Evolutionary conservation across 306 rosid species (phyloP), one percentile per base, ranked within the genome.

Genomic region (Glycyrrhiza uralensis): DNA sequence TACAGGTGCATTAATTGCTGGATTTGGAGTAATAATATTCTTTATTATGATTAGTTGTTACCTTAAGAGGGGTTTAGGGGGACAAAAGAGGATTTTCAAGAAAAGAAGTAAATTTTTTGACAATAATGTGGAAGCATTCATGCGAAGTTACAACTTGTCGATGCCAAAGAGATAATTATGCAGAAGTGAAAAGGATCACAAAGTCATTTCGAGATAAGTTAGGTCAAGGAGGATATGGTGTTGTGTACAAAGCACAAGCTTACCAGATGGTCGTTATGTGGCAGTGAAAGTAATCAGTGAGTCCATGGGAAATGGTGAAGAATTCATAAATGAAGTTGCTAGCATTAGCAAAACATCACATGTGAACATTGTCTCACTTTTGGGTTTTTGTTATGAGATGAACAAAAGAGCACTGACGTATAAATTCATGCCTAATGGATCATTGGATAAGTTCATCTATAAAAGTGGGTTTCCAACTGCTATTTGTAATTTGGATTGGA

Each of bases 371-470:
- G 61, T 54, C 13, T 24, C 61, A 13, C 61, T 54, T 54, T 26
- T 54, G 10, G 61, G 61, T 71, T 85, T 79, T 26, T 81, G 82
- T 45, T 72, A 50, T 15, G 81, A 79, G 23, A 50, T 8, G 41
- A 46, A 13, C 0, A 78, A 52, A 71, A 81, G 72, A 66, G 86
- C 81, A 2, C 17, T 85, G 1, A 66, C 81, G 8, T 79, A 85
- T 72, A 84, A 82, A 20, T 73, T 54, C 17, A 82, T 85, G 84
- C n/a, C 76, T 4, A 85, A 79, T 20, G 74, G 89, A 4, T 85
- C 86, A 1, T 36, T 85, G 7, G 86, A 85, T 22, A 79, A 72
- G 13, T 79, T 68, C 38, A 72, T 76, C 15, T 4, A 46, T 4
- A 47, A n/a, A 32, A 55, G 2, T 0, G 75, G 36, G 26, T 64